Base-by-base conservation (phyloP, 495 filamentous ascomycete genomes). In the Hypoxylon lenormandii region DNA sequence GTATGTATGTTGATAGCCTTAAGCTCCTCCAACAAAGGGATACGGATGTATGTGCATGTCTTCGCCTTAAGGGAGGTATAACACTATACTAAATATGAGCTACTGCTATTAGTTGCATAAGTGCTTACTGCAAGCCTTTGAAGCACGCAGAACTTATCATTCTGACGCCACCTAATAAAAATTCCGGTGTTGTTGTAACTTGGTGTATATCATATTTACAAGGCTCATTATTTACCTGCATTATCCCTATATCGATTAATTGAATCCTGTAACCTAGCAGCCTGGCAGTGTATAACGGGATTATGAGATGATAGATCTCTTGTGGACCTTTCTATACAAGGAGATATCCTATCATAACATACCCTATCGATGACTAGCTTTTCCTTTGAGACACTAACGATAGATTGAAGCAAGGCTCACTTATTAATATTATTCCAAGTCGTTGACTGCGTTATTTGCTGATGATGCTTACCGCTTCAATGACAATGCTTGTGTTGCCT, bases 381-480 rank as follows among this genome's bases (percentile, higher is more conserved):
- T 4, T 6, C 16, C 42, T 18, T 18, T 45, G 42, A 45, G 15
- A 45, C 42, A 19, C n/a, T 8, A 18, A 18, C 21, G 42, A 45
- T 10, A 8, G 16, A 6, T 23, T 11, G 16, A 43, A n/a, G 45
- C 16, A 43, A n/a, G 45, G 12, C 33, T 56, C 33, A 3, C n/a
- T 40, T 19, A 38, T n/a, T n/a, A n/a, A n/a, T n/a, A n/a, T n/a
- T n/a, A n/a, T 64, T 30, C 19, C 28, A 40, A 43, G 13, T 43
- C 42, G 18, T 30, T 37, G n/a, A 49, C 42, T 30, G 47, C 43
- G 38, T 54, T 57, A 71, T 59, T 62, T 58, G 51, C 40, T 28
- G 45, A 22, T 57, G 28, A 66, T 50, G 58, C 52, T 71, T 66
- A 53, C 62, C 46, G 58, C 62, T 55, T 55, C 52, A 62, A 38